Evolutionary conservation across 768 basidiomycete genomes (phyloP).

Genomic region (Dacryopinax primogenitus): DNA sequence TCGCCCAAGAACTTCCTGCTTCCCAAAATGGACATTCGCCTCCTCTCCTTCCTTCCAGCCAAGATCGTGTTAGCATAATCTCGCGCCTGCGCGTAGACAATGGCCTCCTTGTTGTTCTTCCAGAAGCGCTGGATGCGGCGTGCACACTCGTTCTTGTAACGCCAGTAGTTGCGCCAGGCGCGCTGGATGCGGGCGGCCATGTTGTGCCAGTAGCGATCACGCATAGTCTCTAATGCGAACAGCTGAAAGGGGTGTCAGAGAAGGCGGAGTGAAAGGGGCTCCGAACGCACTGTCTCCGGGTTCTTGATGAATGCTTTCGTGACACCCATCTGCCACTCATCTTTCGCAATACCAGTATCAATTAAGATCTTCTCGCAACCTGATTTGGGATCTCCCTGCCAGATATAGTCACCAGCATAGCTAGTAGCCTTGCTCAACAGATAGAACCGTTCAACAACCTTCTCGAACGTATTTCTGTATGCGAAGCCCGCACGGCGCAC

Average conservation of each 20-base stretch:
- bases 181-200: conserved; percentile 97
- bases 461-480: conserved; percentile 95
- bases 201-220: conserved; percentile 99
- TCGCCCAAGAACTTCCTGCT: conserved; percentile 93
- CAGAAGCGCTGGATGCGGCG: conserved; percentile 93
- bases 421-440: conserved; percentile 87
- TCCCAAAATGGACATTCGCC: conserved; percentile 84
- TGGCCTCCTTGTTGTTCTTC: conserved; percentile 92
- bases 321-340: conserved; percentile 99
- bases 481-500: conserved; percentile 96
- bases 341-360: conserved; percentile 88
- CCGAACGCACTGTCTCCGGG: conserved; percentile 70
- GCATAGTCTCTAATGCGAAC: conserved; percentile 96
- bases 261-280: background rate
- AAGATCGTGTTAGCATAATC: conserved; percentile 91
- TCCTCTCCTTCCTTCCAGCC: conserved; percentile 80
- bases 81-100: conserved; percentile 79
- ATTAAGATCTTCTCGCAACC: conserved; percentile 86
- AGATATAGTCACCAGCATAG: conserved; percentile 97
- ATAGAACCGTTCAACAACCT: conserved; percentile 98
- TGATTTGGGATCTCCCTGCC: conserved; percentile 79
- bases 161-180: conserved; percentile 88
- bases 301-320: conserved; percentile 99
- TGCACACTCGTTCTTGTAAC: conserved; percentile 91
- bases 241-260: conserved; percentile 40